Conservation (phyloP, 441 rosid species). For the Adansonia gregorii region DNA sequence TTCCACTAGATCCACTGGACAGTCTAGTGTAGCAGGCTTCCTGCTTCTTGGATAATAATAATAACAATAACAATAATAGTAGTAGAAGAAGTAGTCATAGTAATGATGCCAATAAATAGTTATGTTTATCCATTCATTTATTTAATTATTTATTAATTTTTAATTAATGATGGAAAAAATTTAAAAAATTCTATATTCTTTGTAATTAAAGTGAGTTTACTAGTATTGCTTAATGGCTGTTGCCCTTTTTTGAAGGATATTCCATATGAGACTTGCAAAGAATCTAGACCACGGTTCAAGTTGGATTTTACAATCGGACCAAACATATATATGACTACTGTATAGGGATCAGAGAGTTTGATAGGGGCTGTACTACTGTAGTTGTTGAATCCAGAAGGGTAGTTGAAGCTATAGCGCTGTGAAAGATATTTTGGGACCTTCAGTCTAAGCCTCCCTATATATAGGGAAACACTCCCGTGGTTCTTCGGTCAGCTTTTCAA, state of each 20-base stretch:
- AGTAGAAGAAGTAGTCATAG: too few species aligned
- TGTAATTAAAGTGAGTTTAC: background rate
- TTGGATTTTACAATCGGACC: background rate
- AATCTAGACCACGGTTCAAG: background rate
- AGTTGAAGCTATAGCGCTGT: background rate
- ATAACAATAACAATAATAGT: too few species aligned
- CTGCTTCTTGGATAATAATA: too few species aligned
- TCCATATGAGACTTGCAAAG: background rate
- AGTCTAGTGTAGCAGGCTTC: too few species aligned
- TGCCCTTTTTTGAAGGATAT: background rate
- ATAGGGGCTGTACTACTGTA: background rate
- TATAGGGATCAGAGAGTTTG: background rate
- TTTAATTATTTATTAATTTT: background rate
- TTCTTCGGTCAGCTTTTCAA: background rate
- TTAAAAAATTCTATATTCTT: background rate
- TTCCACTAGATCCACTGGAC: too few species aligned
- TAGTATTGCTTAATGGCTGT: background rate
- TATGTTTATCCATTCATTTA: background rate
- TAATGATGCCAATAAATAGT: too few species aligned
- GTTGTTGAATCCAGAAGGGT: constrained; percentile 17
- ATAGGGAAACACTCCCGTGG: background rate
- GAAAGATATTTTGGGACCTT: background rate
- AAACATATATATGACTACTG: background rate
- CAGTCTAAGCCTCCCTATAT: background rate
- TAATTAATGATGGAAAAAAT: background rate